Evolutionary conservation across 2,329 filamentous ascomycete species (phyloP).

Genomic region (Endothia cerciana): DNA sequence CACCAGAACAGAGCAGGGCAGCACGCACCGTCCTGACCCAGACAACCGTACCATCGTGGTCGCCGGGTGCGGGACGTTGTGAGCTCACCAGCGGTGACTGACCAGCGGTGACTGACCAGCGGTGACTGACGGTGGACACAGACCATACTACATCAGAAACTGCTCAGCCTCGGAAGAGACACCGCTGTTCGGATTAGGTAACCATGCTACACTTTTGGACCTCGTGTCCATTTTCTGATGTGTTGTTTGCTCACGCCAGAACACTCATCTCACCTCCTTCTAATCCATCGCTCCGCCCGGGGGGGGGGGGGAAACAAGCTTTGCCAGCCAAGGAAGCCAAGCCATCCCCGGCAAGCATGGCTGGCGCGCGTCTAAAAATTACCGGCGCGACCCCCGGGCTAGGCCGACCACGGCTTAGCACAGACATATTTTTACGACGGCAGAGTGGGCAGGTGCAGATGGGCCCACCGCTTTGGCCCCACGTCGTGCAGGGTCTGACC

Average conservation of each 20-base stretch:
- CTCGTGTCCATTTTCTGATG: not conserved
- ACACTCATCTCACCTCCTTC: not conserved
- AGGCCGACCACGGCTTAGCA: not conserved
- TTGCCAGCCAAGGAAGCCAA: not conserved
- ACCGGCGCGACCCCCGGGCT: not conserved
- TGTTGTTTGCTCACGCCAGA: not conserved
- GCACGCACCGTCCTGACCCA: too few species aligned
- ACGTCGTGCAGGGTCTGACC: not conserved
- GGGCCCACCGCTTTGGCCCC: not conserved
- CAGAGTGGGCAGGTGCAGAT: not conserved
- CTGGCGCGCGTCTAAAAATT: constrained; percentile 30
- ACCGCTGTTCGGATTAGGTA: not conserved
- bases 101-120: too few species aligned
- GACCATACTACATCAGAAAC: too few species aligned
- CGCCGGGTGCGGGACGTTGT: too few species aligned
- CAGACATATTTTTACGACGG: constrained; percentile 5
- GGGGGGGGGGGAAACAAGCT: not conserved
- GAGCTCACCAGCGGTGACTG: too few species aligned
- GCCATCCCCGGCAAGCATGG: not conserved
- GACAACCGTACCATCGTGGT: too few species aligned
- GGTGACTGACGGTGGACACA: too few species aligned
- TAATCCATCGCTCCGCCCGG: constrained; percentile 1
- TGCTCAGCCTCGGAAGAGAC: too few species aligned
- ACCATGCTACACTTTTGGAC: not conserved
- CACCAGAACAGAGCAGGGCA: too few species aligned